Conservation (phyloP, 805 yeast genomes). For the Wickerhamomyces pijperi region DNA sequence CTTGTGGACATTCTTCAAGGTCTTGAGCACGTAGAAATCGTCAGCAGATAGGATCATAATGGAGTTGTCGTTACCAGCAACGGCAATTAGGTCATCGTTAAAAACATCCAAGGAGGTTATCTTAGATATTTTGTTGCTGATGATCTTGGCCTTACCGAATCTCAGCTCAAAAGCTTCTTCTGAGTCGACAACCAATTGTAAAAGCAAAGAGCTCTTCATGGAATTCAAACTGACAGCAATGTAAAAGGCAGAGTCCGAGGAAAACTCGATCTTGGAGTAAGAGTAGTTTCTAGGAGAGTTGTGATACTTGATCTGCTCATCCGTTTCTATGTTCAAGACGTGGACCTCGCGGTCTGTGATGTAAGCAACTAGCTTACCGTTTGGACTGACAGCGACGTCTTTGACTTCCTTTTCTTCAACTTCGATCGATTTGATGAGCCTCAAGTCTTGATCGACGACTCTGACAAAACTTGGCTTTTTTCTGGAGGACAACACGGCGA, state of each 20-base stretch:
- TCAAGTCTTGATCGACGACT: slow-evolving; percentile 47
- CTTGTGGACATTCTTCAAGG: slow-evolving; percentile 54
- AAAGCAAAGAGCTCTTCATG: slow-evolving; percentile 28
- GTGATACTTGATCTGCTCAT: slow-evolving; percentile 5
- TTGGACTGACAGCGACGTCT: slow-evolving; percentile 59
- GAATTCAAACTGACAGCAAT: slow-evolving; percentile 33
- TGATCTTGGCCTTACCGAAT: slow-evolving; percentile 25
- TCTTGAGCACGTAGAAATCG: slow-evolving; percentile 39
- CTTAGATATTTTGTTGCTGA: slow-evolving; percentile 41
- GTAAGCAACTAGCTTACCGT: slow-evolving; percentile 53
- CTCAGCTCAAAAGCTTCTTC: slow-evolving; percentile 2
- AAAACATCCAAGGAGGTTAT: slow-evolving; percentile 41
- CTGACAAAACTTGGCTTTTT: slow-evolving; percentile 47
- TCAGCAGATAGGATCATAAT: slow-evolving; percentile 42
- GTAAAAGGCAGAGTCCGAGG: slow-evolving; percentile 24
- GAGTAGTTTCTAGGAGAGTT: slow-evolving; percentile 14
- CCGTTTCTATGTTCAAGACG: slow-evolving; percentile 6
- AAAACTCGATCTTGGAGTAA: slow-evolving; percentile 32
- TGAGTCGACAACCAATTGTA: slow-evolving; percentile 17
- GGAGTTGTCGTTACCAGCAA: slow-evolving; percentile 49
- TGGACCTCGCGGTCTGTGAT: slow-evolving; percentile 42
- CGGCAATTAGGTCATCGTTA: slow-evolving; percentile 24
- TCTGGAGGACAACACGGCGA: slow-evolving; percentile 59
- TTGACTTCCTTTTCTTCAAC: slow-evolving; percentile 35
- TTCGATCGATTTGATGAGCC: slow-evolving; percentile 40